phyloP scores from a whole-genome alignment of 2,329 filamentous ascomycete species.

The Colletotrichum sp. region DNA sequence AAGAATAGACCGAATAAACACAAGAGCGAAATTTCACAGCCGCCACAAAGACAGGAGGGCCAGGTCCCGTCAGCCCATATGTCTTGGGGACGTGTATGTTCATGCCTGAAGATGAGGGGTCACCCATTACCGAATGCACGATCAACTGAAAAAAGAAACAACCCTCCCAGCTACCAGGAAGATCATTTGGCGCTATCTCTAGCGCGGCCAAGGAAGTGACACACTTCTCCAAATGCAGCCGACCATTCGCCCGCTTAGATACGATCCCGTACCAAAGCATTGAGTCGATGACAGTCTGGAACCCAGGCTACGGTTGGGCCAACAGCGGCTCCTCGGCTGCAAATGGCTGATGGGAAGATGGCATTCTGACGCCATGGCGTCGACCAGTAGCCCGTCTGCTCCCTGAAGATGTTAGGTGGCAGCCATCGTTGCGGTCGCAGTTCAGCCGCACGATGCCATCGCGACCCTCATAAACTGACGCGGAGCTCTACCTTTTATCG shows the following conservation, averaged over 20 bases:
- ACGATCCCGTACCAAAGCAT: neutral
- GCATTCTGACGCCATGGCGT: neutral
- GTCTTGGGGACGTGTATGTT: neutral
- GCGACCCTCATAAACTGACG: neutral
- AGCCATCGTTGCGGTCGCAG: neutral
- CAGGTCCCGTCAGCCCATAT: neutral
- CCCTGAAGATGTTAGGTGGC: neutral
- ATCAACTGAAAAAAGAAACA: neutral
- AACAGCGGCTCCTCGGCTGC: neutral
- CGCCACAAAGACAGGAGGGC: neutral
- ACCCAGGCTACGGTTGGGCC: neutral
- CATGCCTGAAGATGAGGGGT: neutral
- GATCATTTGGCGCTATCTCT: neutral
- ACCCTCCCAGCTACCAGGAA: neutral
- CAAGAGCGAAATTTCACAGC: neutral
- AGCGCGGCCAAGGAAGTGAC: neutral
- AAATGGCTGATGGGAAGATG: neutral
- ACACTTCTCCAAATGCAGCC: neutral
- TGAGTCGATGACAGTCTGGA: neutral
- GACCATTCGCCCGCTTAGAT: neutral
- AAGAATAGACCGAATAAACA: neutral
- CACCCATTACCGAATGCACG: neutral
- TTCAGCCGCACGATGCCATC: neutral
- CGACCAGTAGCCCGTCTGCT: neutral
- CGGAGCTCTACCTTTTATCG: neutral